Percentiles rank a stretch among this genome's conserved stretches.
Evolutionary conservation across 306 rosid species (phyloP).

Genomic region (Prunus mongolica): DNA sequence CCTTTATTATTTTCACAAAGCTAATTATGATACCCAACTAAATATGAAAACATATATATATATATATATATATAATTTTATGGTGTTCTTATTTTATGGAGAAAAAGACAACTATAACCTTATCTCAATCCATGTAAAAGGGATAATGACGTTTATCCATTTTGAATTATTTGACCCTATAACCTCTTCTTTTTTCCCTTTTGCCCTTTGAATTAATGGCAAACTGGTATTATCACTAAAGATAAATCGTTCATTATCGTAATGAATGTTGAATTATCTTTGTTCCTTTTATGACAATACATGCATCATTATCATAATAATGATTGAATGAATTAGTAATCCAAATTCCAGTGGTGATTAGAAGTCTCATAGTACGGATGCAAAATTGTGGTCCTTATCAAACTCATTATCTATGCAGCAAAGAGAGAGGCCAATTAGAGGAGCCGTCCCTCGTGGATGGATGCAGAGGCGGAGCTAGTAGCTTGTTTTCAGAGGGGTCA

Average conservation of each 20-base stretch:
- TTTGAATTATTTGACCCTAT: too few relatives aligned
- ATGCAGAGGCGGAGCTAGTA: too few relatives aligned
- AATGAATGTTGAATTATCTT: not conserved
- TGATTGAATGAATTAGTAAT: slow-evolving; percentile 12
- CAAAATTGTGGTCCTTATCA: slow-evolving; percentile 17
- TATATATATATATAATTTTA: too few relatives aligned
- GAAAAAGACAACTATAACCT: not conserved
- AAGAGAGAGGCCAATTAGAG: slow-evolving; percentile 8
- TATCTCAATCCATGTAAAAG: not conserved
- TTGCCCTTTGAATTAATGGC: not conserved
- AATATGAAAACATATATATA: not conserved
- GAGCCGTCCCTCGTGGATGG: not conserved
- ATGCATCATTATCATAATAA: slow-evolving; percentile 6
- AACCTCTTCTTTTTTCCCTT: too few relatives aligned
- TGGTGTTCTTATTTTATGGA: not conserved
- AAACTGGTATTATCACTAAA: not conserved
- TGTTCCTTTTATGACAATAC: not conserved
- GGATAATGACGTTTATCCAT: too few relatives aligned
- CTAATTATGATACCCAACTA: too few relatives aligned
- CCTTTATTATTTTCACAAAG: too few relatives aligned
- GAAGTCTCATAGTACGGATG: slow-evolving; percentile 19
- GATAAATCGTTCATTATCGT: not conserved
- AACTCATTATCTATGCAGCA: not conserved
- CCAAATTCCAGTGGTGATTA: not conserved
- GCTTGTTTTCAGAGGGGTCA: too few relatives aligned